Base-by-base conservation (phyloP, 768 basidiomycete genomes). In the Boletus coccyginus region DNA sequence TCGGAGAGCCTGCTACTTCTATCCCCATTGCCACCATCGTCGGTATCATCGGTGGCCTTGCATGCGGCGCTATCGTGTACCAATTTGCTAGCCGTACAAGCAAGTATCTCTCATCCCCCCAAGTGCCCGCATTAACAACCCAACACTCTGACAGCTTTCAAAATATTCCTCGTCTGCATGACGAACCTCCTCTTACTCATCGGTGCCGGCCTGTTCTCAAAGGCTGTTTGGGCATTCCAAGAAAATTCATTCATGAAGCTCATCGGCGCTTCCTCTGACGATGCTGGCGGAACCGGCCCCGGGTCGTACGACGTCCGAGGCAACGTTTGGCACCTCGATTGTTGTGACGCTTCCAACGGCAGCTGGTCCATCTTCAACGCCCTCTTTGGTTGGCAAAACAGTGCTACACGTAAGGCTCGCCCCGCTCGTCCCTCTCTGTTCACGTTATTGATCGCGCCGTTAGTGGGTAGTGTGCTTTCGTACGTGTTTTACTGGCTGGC, bases 401-500 rank as follows among this genome's bases (percentile, higher is more conserved):
- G 77, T 52, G 94, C 86, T 10, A 86, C 88, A 31, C 24, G 87
- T 86, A 64, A 62, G 78, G 7, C 11, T 19, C 12, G 3, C 9
- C 13, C 19, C 16, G 2, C 4, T 14, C 44, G 31, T 46, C 8
- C 9, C 3, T 17, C 21, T 24, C 46, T 43, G 7, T 46, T 47
- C 48, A 46, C 44, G 19, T 38, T 14, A 36, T 13, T 50, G 19
- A 61, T 44, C 47, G 11, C 36, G 42, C 21, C 57, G 9, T 36
- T 58, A 83, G 81, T 87, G 56, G 93, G 95, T 13, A 81, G 87
- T 2, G 80, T 98, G 21, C 76, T 96, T n/a, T 76, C 86, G 0
- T 98, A 98, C 70, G 83, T 92, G 46, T 89, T 92, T 72, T 98
- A 95, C 77, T 98, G 95, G 95, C 60, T 97, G 58, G 83, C 86